Conservation (phyloP, 2,329 filamentous ascomycete species). For the Cladophialophora immunda region DNA sequence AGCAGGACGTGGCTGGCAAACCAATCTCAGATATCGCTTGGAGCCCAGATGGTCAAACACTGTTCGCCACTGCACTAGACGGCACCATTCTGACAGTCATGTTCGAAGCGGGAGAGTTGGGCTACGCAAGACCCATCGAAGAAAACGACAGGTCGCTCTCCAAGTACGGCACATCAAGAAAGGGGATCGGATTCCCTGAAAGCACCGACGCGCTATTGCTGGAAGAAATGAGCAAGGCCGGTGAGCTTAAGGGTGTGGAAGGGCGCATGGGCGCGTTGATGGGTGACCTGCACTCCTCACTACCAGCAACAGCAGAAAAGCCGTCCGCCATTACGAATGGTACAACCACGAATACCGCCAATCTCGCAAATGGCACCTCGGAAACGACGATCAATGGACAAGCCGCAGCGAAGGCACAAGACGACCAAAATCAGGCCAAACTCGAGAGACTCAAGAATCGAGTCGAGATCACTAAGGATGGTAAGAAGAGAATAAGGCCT, state of each 20-base stretch:
- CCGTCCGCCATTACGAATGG: slow-evolving; percentile 53
- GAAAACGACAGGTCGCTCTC: slow-evolving; percentile 93
- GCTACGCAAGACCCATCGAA: slow-evolving; percentile 82
- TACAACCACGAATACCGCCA: slow-evolving; percentile 45
- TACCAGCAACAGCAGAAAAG: slow-evolving; percentile 48
- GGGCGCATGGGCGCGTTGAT: slow-evolving; percentile 98
- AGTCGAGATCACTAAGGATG: slow-evolving; percentile 94
- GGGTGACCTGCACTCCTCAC: slow-evolving; percentile 74
- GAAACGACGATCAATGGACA: slow-evolving; percentile 37
- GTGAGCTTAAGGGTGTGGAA: slow-evolving; percentile 87
- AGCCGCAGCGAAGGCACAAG: slow-evolving; percentile 44
- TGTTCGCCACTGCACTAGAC: slow-evolving; percentile 88
- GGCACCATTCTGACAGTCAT: slow-evolving; percentile 83
- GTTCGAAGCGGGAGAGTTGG: slow-evolving; percentile 87
- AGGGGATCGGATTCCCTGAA: slow-evolving; percentile 89
- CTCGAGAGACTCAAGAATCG: slow-evolving; percentile 82
- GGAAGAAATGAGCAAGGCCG: slow-evolving; percentile 91
- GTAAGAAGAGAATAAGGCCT: slow-evolving; percentile 93
- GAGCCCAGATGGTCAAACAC: slow-evolving; percentile 86
- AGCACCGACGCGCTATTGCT: slow-evolving; percentile 87
- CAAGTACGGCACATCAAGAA: slow-evolving; percentile 88
- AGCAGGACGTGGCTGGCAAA: slow-evolving; percentile 87
- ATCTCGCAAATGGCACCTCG: slow-evolving; percentile 47
- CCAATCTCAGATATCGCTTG: slow-evolving; percentile 94
- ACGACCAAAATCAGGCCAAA: slow-evolving; percentile 66